phyloP scores from a whole-genome alignment of 1,139 yeast genomes.

The Zygotorulaspora mrakii region DNA sequence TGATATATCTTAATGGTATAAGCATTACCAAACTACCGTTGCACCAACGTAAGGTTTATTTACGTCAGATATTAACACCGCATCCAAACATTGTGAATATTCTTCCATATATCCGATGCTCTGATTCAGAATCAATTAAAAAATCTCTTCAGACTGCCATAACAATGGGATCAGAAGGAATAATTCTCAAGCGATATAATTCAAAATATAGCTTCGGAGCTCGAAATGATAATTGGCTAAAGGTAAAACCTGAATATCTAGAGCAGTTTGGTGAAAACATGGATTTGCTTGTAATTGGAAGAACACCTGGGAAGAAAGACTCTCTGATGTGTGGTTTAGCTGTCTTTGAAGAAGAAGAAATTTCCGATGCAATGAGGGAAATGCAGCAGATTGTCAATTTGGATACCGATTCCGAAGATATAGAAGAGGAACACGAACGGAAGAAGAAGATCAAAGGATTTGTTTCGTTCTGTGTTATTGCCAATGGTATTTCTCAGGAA shows the following conservation, averaged over 20 bases:
- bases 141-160: slow-evolving; percentile 57
- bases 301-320: slow-evolving; percentile 68
- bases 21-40: slow-evolving; percentile 56
- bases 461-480: slow-evolving; percentile 71
- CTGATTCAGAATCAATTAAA: slow-evolving; percentile 51
- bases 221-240: slow-evolving; percentile 67
- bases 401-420: slow-evolving; percentile 9
- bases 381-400: slow-evolving; percentile 19
- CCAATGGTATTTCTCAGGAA: slow-evolving; percentile 72
- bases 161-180: slow-evolving; percentile 70
- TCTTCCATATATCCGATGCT: slow-evolving; percentile 46
- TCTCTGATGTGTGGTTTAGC: slow-evolving; percentile 72
- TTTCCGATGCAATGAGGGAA: slow-evolving; percentile 9
- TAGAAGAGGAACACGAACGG: slow-evolving; percentile 5
- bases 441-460: slow-evolving; percentile 34
- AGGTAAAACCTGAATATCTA: slow-evolving; percentile 86
- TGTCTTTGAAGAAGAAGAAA: slow-evolving; percentile 39
- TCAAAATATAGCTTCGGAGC: slow-evolving; percentile 59
- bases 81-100: slow-evolving; percentile 52
- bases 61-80: slow-evolving; percentile 48
- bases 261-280: slow-evolving; percentile 83
- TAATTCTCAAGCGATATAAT: slow-evolving; percentile 64
- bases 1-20: slow-evolving; percentile 61
- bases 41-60: slow-evolving; percentile 50
- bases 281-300: slow-evolving; percentile 77